Evolutionary conservation across 192 early-diverging fungal species (phyloP).

Genomic region (Entophlyctis helioformis): DNA sequence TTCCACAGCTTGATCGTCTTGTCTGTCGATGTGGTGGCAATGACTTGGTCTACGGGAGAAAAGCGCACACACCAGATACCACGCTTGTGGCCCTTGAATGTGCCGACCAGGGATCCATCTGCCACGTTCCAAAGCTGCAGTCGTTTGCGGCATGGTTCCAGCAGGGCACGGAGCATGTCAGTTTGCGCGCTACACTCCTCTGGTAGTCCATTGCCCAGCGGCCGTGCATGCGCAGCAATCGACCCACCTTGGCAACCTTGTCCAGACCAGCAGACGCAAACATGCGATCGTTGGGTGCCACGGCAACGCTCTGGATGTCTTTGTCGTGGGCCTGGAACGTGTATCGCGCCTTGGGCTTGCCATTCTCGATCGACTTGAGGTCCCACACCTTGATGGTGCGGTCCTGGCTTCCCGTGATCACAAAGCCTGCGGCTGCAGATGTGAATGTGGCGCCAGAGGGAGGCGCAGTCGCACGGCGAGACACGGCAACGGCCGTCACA

Average conservation of each 20-base stretch:
- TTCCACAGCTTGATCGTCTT: slow-evolving; percentile 94
- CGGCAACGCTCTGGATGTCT: slow-evolving; percentile 86
- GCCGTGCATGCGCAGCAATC: too few relatives aligned
- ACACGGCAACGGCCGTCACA: slow-evolving; percentile 76
- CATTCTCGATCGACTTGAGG: slow-evolving; percentile 20
- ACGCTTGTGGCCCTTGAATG: slow-evolving; percentile 80
- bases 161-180: background rate
- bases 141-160: background rate
- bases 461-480: slow-evolving; percentile 57
- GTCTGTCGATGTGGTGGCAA: slow-evolving; percentile 87
- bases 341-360: slow-evolving; percentile 55
- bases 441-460: too few relatives aligned
- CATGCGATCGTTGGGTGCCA: slow-evolving; percentile 82
- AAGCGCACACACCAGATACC: slow-evolving; percentile 92
- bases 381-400: slow-evolving; percentile 95
- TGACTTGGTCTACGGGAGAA: slow-evolving; percentile 89
- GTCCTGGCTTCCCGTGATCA: slow-evolving; percentile 84
- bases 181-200: background rate
- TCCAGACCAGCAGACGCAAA: slow-evolving; percentile 94
- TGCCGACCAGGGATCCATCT: slow-evolving; percentile 66
- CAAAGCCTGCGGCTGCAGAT: slow-evolving; percentile 45
- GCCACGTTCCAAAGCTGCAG: slow-evolving; percentile 60
- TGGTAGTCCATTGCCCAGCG: too few relatives aligned
- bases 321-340: slow-evolving; percentile 94
- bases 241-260: slow-evolving; percentile 72